These are phyloP conservation scores for Wickerhamomyces hampshirensis DNA, from an alignment of 805 yeast genomes.

Conservation along the genomic window DNA sequence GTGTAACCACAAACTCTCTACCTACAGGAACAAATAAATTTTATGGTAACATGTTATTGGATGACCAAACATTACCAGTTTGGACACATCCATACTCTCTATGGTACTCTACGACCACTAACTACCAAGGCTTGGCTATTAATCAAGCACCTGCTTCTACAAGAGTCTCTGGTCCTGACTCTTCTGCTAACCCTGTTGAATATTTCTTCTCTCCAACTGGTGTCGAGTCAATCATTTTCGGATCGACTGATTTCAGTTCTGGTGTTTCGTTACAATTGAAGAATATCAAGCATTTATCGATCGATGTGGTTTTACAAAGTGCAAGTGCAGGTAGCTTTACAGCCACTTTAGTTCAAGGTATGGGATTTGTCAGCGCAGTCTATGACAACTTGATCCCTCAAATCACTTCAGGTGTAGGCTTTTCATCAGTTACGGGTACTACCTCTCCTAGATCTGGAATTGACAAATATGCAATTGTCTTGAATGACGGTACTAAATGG, in stretches of 20 bases:
- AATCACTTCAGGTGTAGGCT: conserved; percentile 61
- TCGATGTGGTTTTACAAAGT: conserved; percentile 25
- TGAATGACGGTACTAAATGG: conserved; percentile 61
- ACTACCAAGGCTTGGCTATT: conserved; percentile 56
- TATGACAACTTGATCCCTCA: conserved; percentile 50
- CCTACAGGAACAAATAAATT: conserved; percentile 77
- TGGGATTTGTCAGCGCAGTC: conserved; percentile 72
- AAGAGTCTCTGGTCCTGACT: conserved; percentile 66
- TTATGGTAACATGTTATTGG: conserved; percentile 67
- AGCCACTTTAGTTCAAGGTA: conserved; percentile 72
- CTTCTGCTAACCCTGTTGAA: conserved; percentile 44
- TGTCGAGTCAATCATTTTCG: conserved; percentile 52
- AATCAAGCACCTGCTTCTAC: conserved; percentile 57
- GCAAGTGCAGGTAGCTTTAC: conserved; percentile 35
- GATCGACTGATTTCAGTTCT: conserved; percentile 38
- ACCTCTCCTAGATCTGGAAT: conserved; percentile 36
- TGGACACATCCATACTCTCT: conserved; percentile 83
- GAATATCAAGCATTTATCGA: conserved; percentile 31
- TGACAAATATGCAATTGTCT: conserved; percentile 49
- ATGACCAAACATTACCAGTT: conserved; percentile 58
- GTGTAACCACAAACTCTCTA: conserved; percentile 16
- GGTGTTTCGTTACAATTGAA: conserved; percentile 24
- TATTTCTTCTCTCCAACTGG: conserved; percentile 67
- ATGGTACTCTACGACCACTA: conserved; percentile 53
- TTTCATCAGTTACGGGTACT: conserved; percentile 41